phyloP scores from a whole-genome alignment of 2,329 filamentous ascomycete species.

The Talaromyces funiculosus region DNA sequence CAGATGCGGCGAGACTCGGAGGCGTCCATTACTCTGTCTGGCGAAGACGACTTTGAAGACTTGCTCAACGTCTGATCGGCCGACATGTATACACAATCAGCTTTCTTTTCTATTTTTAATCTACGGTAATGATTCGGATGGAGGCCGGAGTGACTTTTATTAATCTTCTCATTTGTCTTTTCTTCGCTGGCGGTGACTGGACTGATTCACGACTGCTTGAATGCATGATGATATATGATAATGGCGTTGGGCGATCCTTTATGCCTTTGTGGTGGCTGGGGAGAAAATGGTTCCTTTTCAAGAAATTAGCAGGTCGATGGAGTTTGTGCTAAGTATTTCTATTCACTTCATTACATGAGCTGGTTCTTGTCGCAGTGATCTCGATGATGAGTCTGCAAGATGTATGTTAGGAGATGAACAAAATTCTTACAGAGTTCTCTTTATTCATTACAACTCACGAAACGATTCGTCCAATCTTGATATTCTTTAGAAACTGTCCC shows the following conservation, averaged over 20 bases:
- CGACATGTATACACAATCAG: neutral
- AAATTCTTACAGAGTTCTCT: neutral
- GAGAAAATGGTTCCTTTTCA: neutral
- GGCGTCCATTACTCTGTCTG: slow-evolving; percentile 24
- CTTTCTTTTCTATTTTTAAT: neutral
- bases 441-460: neutral
- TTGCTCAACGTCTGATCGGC: slow-evolving; percentile 27
- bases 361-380: neutral
- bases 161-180: neutral
- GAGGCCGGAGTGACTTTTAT: neutral
- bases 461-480: neutral
- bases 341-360: neutral
- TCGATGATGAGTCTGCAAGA: neutral
- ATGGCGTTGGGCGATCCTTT: neutral
- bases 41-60: slow-evolving; percentile 29
- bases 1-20: slow-evolving; percentile 28
- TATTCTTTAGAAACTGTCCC: too few relatives aligned
- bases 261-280: neutral
- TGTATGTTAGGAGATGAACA: slow-evolving; percentile 1
- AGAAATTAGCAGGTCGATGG: neutral
- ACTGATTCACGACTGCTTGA: neutral
- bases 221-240: slow-evolving; percentile 6
- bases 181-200: neutral
- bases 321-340: neutral
- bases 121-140: neutral